Conservation (phyloP, 2,329 filamentous ascomycete genomes). For the Ophiostoma quercus region DNA sequence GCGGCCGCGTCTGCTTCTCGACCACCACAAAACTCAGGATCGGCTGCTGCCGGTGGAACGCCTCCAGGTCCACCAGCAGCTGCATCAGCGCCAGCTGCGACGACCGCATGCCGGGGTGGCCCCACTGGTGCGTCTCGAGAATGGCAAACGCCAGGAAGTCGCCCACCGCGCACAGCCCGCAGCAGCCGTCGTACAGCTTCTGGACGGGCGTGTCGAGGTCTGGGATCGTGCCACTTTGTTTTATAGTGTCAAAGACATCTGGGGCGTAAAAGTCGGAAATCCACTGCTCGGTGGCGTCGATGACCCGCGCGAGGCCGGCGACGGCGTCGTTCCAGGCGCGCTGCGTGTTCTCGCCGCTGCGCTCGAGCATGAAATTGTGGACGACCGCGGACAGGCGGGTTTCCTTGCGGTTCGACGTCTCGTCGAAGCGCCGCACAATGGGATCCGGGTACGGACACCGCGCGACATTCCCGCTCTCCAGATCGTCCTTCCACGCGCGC, state of each 20-base stretch:
- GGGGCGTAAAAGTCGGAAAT: conserved; percentile 25
- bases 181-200: conserved; percentile 23
- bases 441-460: conserved; percentile 23
- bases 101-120: conserved; percentile 25
- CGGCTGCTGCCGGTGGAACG: conserved; percentile 33
- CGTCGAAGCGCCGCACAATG: conserved; percentile 20
- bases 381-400: conserved; percentile 29
- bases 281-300: conserved; percentile 24
- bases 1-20: conserved; percentile 26
- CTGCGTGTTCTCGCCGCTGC: conserved; percentile 25
- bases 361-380: conserved; percentile 31
- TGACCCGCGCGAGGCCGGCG: conserved; percentile 23
- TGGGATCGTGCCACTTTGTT: conserved; percentile 10
- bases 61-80: conserved; percentile 35
- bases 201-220: conserved; percentile 13
- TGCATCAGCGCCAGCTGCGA: conserved; percentile 29
- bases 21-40: conserved; percentile 33
- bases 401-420: conserved; percentile 10
- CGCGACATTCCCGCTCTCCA: conserved; percentile 27
- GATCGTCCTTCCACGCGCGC: conserved; percentile 25
- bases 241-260: conserved; percentile 22
- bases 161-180: conserved; percentile 26
- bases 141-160: conserved; percentile 26
- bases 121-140: conserved; percentile 29
- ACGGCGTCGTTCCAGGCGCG: conserved; percentile 26